Evolutionary conservation across 352 stramenopile genomes (phyloP).

Genomic region (Pythium apleroticum): DNA sequence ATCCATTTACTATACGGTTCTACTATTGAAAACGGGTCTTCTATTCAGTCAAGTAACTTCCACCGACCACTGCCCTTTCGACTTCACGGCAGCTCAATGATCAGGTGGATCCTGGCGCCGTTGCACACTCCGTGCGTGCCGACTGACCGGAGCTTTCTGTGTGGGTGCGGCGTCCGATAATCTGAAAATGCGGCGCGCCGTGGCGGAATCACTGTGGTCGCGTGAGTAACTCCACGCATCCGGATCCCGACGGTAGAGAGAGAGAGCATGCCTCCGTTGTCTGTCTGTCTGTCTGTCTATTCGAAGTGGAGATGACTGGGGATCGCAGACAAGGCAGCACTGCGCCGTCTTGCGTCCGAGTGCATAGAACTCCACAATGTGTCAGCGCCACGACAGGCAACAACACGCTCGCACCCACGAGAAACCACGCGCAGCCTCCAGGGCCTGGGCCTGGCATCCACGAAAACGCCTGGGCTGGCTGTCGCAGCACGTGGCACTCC

Average conservation of each 20-base stretch:
- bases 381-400: slow-evolving; percentile 2
- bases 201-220: background rate
- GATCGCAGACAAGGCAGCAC: background rate
- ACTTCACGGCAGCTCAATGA: slow-evolving; percentile 4
- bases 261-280: background rate
- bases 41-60: background rate
- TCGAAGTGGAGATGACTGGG: background rate
- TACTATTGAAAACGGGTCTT: background rate
- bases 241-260: background rate
- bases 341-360: too few species aligned
- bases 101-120: background rate
- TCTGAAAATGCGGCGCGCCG: background rate
- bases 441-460: background rate
- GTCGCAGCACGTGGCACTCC: background rate
- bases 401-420: background rate
- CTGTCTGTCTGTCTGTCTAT: background rate
- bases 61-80: background rate
- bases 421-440: background rate
- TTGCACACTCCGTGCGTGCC: background rate
- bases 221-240: background rate
- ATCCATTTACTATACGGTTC: too few species aligned
- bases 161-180: background rate
- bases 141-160: background rate
- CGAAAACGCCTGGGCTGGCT: slow-evolving; percentile 2
- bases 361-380: background rate